Evolutionary conservation across 768 basidiomycete species (phyloP).

Genomic region (Sporobolomyces roseus): DNA sequence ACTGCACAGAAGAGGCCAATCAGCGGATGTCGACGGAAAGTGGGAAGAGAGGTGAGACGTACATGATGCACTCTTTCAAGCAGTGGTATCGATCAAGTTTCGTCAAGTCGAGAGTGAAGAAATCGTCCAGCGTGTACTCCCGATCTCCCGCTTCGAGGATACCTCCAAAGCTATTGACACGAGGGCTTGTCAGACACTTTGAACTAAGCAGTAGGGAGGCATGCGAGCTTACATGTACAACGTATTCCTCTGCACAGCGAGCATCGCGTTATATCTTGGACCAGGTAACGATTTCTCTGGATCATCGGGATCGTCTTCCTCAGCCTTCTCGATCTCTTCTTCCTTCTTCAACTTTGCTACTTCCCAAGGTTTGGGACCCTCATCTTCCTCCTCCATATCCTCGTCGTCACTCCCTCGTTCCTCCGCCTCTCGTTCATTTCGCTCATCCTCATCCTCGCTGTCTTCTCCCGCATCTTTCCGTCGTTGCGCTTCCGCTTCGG

Average conservation of each 20-base stretch:
- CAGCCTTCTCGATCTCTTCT: slow-evolving; percentile 39
- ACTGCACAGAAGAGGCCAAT: background rate
- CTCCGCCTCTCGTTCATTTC: slow-evolving; percentile 31
- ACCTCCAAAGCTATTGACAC: too few species aligned
- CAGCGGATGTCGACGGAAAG: background rate
- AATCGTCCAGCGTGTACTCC: slow-evolving; percentile 88
- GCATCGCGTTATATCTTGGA: slow-evolving; percentile 80
- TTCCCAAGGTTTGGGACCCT: slow-evolving; percentile 40
- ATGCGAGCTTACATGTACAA: slow-evolving; percentile 89
- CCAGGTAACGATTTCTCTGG: slow-evolving; percentile 63
- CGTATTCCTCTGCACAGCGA: slow-evolving; percentile 75
- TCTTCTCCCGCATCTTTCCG: slow-evolving; percentile 15
- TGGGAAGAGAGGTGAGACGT: slow-evolving; percentile 48
- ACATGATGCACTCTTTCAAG: slow-evolving; percentile 66
- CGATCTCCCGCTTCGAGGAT: slow-evolving; percentile 76
- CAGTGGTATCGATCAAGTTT: slow-evolving; percentile 76
- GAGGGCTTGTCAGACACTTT: too few species aligned
- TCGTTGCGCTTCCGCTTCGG: slow-evolving; percentile 7
- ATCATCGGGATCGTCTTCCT: slow-evolving; percentile 61
- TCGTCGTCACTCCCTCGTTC: slow-evolving; percentile 30
- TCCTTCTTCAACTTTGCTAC: slow-evolving; percentile 44
- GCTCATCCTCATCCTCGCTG: slow-evolving; percentile 13
- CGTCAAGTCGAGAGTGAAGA: slow-evolving; percentile 71
- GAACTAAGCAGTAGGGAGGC: too few species aligned
- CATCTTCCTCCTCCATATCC: slow-evolving; percentile 38